Evolutionary conservation across 768 basidiomycete species (phyloP), one percentile per base, ranked within the genome.

Genomic region (Collybiopsis luxurians): DNA sequence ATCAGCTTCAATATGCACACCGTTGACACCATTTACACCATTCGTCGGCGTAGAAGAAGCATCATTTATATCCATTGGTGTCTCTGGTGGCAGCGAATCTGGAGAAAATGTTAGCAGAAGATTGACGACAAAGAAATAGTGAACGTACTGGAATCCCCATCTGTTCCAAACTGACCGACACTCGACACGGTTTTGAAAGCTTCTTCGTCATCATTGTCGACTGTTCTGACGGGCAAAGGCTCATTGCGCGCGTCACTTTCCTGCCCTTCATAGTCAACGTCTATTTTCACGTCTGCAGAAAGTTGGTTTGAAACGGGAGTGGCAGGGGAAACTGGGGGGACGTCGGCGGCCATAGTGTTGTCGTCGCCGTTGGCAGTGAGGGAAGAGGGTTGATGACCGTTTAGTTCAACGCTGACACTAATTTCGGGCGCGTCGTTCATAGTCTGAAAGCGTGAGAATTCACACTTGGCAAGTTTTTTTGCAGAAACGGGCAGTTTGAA

Each of bases 161-260:
- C 75, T 3, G 75, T 72, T 46, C 70, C 69, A 36, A 73, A 65
- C 68, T 79, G 75, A n/a, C 76, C 75, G 60, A 75, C 73, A 54
- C 71, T 72, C 53, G 76, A 79, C 64, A 70, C 71, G 69, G 72
- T 66, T 60, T 81, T 76, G 46, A 70, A 62, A 5, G 42, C 47
- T 19, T 50, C 54, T 49, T 69, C 70, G 59, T 73, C 71, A 34
- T 69, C 57, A 56, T 67, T 64, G 61, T 78, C 75, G 61, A 75
- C 64, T 53, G 73, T 64, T 65, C 80, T 83, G 64, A 82, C 69
- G 51, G 78, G 71, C 55, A 82, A 67, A 45, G 81, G 82, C 62
- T 87, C 85, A 66, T 83, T 79, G 56, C 81, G 82, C 64, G 77
- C 85, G 77, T 87, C 82, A 66, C 84, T 84, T 74, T 88, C 86